Conservation (phyloP, 768 basidiomycete genomes). For the Tylopilus sp. region DNA sequence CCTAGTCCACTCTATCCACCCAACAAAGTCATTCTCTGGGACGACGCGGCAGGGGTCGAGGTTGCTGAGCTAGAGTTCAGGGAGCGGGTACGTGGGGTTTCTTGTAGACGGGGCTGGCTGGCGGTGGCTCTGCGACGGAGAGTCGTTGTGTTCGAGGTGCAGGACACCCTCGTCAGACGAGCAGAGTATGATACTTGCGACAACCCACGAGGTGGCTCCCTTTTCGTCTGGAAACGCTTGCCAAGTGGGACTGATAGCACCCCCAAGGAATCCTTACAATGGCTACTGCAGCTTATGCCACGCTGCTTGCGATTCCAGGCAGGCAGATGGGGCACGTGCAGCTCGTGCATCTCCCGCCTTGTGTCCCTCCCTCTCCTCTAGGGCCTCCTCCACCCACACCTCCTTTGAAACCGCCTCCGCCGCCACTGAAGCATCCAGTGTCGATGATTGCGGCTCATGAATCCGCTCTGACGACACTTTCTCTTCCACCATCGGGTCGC, state of each 20-base stretch:
- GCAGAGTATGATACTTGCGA: constrained; percentile 86
- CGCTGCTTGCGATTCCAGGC: constrained; percentile 82
- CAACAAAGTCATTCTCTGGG: constrained; percentile 91
- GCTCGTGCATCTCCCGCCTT: constrained; percentile 79
- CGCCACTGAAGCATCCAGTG: constrained; percentile 59
- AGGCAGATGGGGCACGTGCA: constrained; percentile 87
- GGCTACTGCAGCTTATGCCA: constrained; percentile 73
- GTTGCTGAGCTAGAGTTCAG: constrained; percentile 89
- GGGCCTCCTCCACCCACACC: constrained; percentile 54
- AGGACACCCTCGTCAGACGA: constrained; percentile 56
- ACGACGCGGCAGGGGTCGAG: constrained; percentile 71
- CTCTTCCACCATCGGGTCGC: constrained; percentile 73
- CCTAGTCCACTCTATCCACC: constrained; percentile 85
- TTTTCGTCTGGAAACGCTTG: constrained; percentile 4
- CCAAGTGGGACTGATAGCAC: constrained; percentile 1
- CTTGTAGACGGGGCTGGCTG: constrained; percentile 80
- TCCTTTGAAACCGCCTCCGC: constrained; percentile 53
- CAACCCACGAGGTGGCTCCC: constrained; percentile 68
- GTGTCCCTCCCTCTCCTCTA: constrained; percentile 53
- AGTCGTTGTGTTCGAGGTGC: constrained; percentile 75
- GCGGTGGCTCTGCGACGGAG: constrained; percentile 76
- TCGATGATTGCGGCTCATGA: constrained; percentile 85
- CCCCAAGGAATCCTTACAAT: constrained; percentile 71
- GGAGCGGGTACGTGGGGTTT: constrained; percentile 76
- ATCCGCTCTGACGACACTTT: constrained; percentile 72